Evolutionary conservation across 768 basidiomycete species (phyloP).

Genomic region (Lenzites betulinus): DNA sequence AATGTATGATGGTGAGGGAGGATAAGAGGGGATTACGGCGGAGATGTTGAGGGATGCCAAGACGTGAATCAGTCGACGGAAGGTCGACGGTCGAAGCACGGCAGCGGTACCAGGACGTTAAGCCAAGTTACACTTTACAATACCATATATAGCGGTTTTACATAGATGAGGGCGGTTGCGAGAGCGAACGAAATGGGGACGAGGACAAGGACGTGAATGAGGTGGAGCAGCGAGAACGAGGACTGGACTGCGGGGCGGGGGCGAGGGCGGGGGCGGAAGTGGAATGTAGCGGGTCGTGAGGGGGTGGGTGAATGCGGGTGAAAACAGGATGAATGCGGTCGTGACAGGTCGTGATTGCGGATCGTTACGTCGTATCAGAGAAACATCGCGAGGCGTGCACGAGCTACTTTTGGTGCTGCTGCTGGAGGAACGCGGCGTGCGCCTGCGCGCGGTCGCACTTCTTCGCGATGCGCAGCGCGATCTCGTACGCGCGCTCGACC

Average conservation of each 20-base stretch:
- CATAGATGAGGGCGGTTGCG: not conserved
- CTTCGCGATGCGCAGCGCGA: constrained; percentile 56
- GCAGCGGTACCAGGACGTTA: constrained; percentile 5
- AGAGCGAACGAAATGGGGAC: not conserved
- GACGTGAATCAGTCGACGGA: constrained; percentile 3
- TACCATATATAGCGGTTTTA: constrained; percentile 3
- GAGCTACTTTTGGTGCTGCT: constrained; percentile 15
- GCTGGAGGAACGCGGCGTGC: constrained; percentile 47
- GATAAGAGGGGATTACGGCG: not conserved
- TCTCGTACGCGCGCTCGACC: constrained; percentile 60
- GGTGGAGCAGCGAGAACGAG: not conserved
- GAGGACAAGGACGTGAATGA: not conserved
- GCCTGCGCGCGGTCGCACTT: constrained; percentile 63
- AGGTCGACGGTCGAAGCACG: constrained; percentile 1
- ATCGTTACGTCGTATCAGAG: constrained; percentile 6
- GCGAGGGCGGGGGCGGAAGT: too few species aligned
- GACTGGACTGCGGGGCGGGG: not conserved
- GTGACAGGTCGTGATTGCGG: constrained; percentile 1
- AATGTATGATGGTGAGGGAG: not conserved
- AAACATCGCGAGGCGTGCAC: constrained; percentile 1
- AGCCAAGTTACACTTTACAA: constrained; percentile 10
- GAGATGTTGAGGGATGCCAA: constrained; percentile 12
- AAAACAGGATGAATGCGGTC: not conserved
- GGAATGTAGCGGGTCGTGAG: not conserved
- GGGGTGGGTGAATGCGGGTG: not conserved